phyloP scores from a whole-genome alignment of 176 grass and related monocot genomes.

The Miscanthus lutarioriparius region DNA sequence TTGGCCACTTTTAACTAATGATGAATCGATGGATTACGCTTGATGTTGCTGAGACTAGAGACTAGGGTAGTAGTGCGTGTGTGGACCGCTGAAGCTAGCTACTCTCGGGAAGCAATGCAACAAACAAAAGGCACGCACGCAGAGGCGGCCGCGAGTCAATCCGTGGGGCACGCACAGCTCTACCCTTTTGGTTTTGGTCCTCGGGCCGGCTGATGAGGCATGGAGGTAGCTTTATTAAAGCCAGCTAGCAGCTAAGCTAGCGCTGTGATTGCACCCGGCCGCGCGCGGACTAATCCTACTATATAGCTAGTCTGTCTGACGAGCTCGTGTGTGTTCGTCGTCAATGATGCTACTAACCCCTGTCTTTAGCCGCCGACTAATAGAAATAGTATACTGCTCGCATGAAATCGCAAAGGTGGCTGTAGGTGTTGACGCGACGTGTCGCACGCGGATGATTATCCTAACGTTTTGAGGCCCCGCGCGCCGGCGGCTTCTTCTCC shows the following conservation, averaged over 20 bases:
- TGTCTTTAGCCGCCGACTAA: constrained; percentile 2
- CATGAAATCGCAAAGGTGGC: background rate
- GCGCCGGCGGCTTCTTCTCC: too few relatives aligned
- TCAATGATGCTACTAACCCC: background rate
- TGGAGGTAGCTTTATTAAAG: constrained; percentile 8
- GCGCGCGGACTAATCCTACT: background rate
- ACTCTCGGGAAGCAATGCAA: background rate
- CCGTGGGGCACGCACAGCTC: background rate
- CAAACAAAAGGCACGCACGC: constrained; percentile 15
- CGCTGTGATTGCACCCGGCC: background rate
- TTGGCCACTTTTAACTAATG: constrained; percentile 40
- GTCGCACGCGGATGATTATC: background rate
- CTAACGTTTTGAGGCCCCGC: background rate
- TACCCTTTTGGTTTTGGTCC: background rate
- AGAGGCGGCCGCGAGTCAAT: constrained; percentile 28
- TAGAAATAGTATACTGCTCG: background rate
- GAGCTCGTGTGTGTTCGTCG: background rate
- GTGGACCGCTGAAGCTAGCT: background rate
- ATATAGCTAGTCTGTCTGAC: background rate
- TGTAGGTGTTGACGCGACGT: background rate
- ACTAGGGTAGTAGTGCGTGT: background rate
- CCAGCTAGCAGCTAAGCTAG: background rate
- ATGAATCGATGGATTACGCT: background rate
- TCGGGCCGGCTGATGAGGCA: background rate
- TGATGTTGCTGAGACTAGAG: background rate